Percentiles rank a stretch among this genome's conserved stretches.
phyloP scores from a whole-genome alignment of 164 flowering plant genomes.

The Echeveria elegans region DNA sequence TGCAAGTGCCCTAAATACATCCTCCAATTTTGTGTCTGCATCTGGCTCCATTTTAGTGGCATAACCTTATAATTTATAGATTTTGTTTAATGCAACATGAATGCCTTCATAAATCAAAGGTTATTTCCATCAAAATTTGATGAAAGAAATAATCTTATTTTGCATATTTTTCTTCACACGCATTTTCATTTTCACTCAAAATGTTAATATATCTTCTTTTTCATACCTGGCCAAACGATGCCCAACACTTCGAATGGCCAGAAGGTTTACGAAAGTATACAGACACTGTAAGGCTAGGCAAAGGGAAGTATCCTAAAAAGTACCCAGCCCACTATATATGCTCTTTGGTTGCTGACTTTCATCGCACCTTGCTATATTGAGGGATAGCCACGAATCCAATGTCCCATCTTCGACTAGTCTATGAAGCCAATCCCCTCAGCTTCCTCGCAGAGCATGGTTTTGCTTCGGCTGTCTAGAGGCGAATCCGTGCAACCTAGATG shows the following conservation, averaged over 20 bases:
- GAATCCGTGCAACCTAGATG: no score
- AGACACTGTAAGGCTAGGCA: conserved; percentile 94
- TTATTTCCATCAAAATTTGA: no score
- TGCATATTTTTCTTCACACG: no score
- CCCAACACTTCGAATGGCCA: conserved; percentile 98
- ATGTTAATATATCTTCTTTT: background rate
- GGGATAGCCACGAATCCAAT: conserved; percentile 97
- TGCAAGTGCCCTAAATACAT: no score
- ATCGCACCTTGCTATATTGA: conserved; percentile 80
- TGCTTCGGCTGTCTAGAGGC: no score
- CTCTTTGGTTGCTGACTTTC: conserved; percentile 93
- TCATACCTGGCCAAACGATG: conserved; percentile 88
- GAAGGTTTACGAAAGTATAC: conserved; percentile 79
- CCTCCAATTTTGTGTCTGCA: no score
- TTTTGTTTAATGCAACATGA: no score
- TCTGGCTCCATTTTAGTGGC: no score
- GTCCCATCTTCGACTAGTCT: conserved; percentile 84
- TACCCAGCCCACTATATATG: conserved; percentile 95
- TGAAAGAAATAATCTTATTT: no score
- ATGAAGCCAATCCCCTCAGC: conserved; percentile 92
- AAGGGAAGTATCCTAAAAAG: conserved; percentile 79
- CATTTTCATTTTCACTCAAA: no score
- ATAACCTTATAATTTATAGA: no score
- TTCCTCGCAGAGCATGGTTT: conserved; percentile 84
- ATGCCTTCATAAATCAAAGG: no score